phyloP scores from a whole-genome alignment of 2,329 filamentous ascomycete genomes.

The Xylaria sp. region DNA sequence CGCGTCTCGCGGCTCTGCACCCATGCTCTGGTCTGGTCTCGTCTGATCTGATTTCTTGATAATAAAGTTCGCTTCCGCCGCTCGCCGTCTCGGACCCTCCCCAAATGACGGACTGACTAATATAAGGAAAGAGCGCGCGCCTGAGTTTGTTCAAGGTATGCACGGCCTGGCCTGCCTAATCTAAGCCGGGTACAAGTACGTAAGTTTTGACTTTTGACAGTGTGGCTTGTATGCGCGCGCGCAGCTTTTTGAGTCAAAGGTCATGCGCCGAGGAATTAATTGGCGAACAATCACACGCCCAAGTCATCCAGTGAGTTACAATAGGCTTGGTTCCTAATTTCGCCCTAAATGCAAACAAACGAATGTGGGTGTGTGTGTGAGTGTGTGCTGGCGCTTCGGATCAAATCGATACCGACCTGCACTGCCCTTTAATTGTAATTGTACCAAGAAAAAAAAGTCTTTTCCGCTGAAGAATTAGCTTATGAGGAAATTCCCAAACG shows the following conservation, averaged over 20 bases:
- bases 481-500: neutral
- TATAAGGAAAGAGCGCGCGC: too few relatives aligned
- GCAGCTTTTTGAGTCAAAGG: conserved; percentile 33
- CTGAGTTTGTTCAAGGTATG: too few relatives aligned
- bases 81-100: neutral
- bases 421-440: neutral
- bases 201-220: neutral
- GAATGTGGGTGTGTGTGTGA: too few relatives aligned
- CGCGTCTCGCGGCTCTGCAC: conserved; percentile 12
- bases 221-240: conserved; percentile 33
- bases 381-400: neutral
- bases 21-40: conserved; percentile 12
- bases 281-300: conserved; percentile 14
- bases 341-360: conserved; percentile 6
- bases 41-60: neutral
- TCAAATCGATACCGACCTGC: neutral
- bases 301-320: conserved; percentile 12
- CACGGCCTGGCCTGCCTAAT: too few relatives aligned
- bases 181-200: neutral
- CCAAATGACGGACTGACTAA: too few relatives aligned
- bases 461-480: neutral
- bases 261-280: conserved; percentile 19
- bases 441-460: neutral
- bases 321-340: neutral
- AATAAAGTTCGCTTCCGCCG: too few relatives aligned